phyloP scores from a whole-genome alignment of 1,284 basidiomycete genomes.

The Cutaneotrichosporon mucoides region DNA sequence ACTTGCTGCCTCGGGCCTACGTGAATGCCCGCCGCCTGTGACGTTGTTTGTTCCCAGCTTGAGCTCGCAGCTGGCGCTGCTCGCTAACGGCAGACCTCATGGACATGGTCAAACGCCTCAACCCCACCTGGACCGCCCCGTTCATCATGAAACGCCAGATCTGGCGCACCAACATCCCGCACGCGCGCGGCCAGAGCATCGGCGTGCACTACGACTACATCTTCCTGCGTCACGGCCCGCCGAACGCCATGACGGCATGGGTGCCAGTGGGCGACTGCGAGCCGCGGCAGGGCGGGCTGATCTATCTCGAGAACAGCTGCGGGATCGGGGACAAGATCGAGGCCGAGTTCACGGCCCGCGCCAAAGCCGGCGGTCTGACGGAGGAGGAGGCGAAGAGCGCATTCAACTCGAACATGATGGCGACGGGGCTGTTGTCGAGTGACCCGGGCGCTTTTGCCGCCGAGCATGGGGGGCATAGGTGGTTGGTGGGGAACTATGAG shows the following conservation, averaged over 20 bases:
- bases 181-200: slow-evolving; percentile 12
- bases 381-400: slow-evolving; percentile 19
- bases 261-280: slow-evolving; percentile 27
- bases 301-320: slow-evolving; percentile 25
- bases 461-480: slow-evolving; percentile 3
- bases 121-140: slow-evolving; percentile 15
- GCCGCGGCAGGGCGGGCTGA: slow-evolving; percentile 23
- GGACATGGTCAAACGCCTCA: slow-evolving; percentile 10
- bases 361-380: slow-evolving; percentile 3
- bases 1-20: too few relatives aligned
- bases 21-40: too few relatives aligned
- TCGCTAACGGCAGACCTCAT: slow-evolving; percentile 14
- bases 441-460: slow-evolving; percentile 3
- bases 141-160: slow-evolving; percentile 20
- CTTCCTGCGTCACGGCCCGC: slow-evolving; percentile 24
- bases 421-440: background rate
- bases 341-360: slow-evolving; percentile 16
- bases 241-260: slow-evolving; percentile 29
- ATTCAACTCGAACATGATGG: slow-evolving; percentile 23
- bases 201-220: slow-evolving; percentile 26
- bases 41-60: too few relatives aligned
- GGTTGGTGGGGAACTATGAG: slow-evolving; percentile 18
- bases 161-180: slow-evolving; percentile 20
- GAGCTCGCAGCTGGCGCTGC: too few relatives aligned
- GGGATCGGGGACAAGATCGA: slow-evolving; percentile 18